Conservation (phyloP, 202 grass and related monocot genomes). For the Setaria italica region DNA sequence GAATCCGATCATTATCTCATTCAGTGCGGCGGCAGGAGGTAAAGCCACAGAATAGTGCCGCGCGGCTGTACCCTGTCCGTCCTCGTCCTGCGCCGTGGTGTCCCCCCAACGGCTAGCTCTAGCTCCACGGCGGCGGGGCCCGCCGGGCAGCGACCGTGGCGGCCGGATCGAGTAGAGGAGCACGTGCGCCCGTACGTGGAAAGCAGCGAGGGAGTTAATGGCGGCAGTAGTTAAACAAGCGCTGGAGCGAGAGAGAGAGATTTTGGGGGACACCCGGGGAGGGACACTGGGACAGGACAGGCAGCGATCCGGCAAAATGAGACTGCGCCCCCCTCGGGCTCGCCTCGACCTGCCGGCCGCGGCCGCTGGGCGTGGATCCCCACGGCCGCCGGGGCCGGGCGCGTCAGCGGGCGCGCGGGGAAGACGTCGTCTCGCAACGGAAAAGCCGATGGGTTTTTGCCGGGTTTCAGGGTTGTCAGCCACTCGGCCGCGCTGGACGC, state of each 20-base stretch:
- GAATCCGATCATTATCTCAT: slow-evolving; percentile 49
- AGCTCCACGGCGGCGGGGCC: slow-evolving; percentile 22
- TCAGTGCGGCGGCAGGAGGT: slow-evolving; percentile 41
- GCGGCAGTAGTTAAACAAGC: slow-evolving; percentile 30
- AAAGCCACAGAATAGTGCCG: background rate
- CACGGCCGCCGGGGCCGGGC: slow-evolving; percentile 15
- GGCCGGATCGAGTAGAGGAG: background rate
- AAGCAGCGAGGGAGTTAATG: slow-evolving; percentile 41
- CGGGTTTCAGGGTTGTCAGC: slow-evolving; percentile 17
- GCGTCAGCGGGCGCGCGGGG: background rate
- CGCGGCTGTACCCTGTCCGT: slow-evolving; percentile 14
- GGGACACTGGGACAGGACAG: background rate
- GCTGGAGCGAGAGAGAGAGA: background rate
- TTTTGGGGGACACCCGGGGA: background rate
- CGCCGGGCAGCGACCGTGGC: slow-evolving; percentile 7
- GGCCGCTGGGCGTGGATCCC: slow-evolving; percentile 47
- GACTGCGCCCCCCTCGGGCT: background rate
- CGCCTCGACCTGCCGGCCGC: slow-evolving; percentile 20
- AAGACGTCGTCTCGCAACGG: slow-evolving; percentile 23
- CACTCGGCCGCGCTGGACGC: background rate
- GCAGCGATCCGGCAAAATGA: slow-evolving; percentile 33
- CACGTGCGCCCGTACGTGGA: slow-evolving; percentile 51
- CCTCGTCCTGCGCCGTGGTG: slow-evolving; percentile 20
- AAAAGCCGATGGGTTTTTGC: slow-evolving; percentile 32
- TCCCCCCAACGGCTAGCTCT: slow-evolving; percentile 53